These are phyloP conservation scores for Candida stauntonica DNA, from an alignment of 805 yeast species.

Conservation along the genomic window DNA sequence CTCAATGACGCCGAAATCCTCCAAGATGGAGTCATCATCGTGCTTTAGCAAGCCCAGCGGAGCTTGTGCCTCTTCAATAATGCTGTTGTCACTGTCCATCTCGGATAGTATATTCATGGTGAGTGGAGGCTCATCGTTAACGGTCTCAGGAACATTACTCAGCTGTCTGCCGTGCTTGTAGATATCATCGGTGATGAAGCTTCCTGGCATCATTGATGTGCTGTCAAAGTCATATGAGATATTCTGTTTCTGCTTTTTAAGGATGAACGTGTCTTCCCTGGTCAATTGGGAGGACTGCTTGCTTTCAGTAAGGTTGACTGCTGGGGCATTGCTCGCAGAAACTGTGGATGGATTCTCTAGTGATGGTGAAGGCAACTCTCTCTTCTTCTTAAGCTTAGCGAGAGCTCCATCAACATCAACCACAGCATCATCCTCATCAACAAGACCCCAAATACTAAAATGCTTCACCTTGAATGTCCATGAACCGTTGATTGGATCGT, in stretches of 20 bases:
- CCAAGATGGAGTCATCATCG: slow-evolving; percentile 21
- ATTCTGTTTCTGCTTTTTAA: slow-evolving; percentile 29
- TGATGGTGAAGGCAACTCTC: slow-evolving; percentile 7
- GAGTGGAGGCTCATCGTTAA: slow-evolving; percentile 5
- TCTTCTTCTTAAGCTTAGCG: slow-evolving; percentile 24
- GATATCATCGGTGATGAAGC: slow-evolving; percentile 21
- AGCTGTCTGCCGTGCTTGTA: slow-evolving; percentile 5
- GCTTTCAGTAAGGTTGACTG: background rate
- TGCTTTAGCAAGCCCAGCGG: slow-evolving; percentile 8
- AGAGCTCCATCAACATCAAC: slow-evolving; percentile 43
- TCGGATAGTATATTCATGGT: slow-evolving; percentile 12
- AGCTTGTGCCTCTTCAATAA: slow-evolving; percentile 8
- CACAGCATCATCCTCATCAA: slow-evolving; percentile 58
- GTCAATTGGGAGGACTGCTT: background rate
- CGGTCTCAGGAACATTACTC: slow-evolving; percentile 5
- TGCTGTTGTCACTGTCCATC: slow-evolving; percentile 10
- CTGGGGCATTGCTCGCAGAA: slow-evolving; percentile 9
- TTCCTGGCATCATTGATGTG: slow-evolving; percentile 26
- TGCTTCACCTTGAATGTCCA: slow-evolving; percentile 87
- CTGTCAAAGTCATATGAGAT: slow-evolving; percentile 19
- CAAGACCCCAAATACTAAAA: slow-evolving; percentile 91
- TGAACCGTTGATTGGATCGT: slow-evolving; percentile 65
- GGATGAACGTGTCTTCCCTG: slow-evolving; percentile 28
- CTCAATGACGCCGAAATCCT: slow-evolving; percentile 39
- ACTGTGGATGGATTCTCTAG: slow-evolving; percentile 1